Percentiles rank a stretch among this genome's conserved stretches.
These are phyloP conservation scores for Penicillium sp. DNA, from an alignment of 2,329 filamentous ascomycete genomes.

Conservation along the genomic window DNA sequence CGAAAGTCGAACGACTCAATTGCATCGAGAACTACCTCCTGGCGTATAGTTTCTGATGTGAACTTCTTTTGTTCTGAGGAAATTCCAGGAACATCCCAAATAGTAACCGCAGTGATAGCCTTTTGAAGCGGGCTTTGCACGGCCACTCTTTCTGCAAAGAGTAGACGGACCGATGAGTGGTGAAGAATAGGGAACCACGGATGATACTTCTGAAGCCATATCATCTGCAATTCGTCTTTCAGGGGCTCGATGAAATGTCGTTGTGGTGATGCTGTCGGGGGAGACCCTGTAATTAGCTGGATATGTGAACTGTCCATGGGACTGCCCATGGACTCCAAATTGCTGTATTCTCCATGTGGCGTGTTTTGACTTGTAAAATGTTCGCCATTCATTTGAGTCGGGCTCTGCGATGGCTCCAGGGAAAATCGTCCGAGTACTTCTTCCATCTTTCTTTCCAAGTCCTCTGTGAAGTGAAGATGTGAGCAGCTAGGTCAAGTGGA, in stretches of 20 bases:
- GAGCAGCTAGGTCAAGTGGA: not conserved
- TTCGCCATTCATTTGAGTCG: not conserved
- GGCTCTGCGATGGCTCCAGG: not conserved
- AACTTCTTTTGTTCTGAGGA: not conserved
- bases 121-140: not conserved
- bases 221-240: not conserved
- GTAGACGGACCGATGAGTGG: not conserved
- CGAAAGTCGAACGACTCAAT: not conserved
- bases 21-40: not conserved
- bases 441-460: conserved; percentile 1
- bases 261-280: not conserved
- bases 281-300: not conserved
- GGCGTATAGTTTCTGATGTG: not conserved
- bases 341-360: too few species aligned
- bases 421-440: not conserved
- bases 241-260: too few species aligned
- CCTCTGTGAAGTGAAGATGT: conserved; percentile 1
- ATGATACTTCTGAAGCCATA: not conserved
- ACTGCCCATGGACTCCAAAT: too few species aligned
- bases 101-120: not conserved
- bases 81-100: not conserved
- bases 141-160: not conserved
- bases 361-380: too few species aligned
- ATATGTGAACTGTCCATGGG: too few species aligned
- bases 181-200: conserved; percentile 1